Base-by-base conservation (phyloP, 495 filamentous ascomycete species). In the Pseudotulostoma volvatum region DNA sequence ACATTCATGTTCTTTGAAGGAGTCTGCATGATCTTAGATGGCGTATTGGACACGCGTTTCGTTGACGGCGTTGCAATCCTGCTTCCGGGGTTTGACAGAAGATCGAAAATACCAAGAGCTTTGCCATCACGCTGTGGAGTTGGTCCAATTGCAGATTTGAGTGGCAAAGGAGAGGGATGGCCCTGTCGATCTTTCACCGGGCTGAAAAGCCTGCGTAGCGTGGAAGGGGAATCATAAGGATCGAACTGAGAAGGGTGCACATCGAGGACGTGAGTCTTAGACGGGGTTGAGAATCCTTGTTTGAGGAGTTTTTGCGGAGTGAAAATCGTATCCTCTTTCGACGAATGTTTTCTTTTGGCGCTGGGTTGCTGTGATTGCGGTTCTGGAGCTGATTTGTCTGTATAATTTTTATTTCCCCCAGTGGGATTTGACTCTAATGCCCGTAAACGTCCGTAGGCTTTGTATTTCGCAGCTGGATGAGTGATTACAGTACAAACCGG, bases 111-210 rank as follows among this genome's bases (percentile, higher is more conserved):
- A 3, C 90, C 88, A 0, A 97, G 63, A 1, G 90, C 73, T 30
- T 72, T 74, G 9, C 90, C 90, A 55, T 93, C 82, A 42, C 79
- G 80, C 47, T 95, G 87, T 1, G 90, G 90, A 1, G 90, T 96
- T 1, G 87, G 87, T 4, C 86, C 86, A 44, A 95, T 70, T 15
- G 59, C 55, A 32, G 55, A 39, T 30, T 63, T 63, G 5, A 63
- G 40, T 2, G 60, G 62, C 3, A 57, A 52, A 1, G 45, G 47
- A 15, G 55, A 49, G 19, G 47, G 38, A 17, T 61, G 28, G 56
- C 14, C 17, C 63, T 38, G 64, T 59, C 18, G 66, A 55, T 49
- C 72, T 34, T 45, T 61, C 41, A 61, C 62, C 1, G 76, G 77
- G 41, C 74, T 78, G 57, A 76, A 76, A 15, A 78, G 60, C 35